Evolutionary conservation across 2,329 filamentous ascomycete genomes (phyloP), one percentile per base, ranked within the genome.

Genomic region (Aspergillus fumigatiaffinis): DNA sequence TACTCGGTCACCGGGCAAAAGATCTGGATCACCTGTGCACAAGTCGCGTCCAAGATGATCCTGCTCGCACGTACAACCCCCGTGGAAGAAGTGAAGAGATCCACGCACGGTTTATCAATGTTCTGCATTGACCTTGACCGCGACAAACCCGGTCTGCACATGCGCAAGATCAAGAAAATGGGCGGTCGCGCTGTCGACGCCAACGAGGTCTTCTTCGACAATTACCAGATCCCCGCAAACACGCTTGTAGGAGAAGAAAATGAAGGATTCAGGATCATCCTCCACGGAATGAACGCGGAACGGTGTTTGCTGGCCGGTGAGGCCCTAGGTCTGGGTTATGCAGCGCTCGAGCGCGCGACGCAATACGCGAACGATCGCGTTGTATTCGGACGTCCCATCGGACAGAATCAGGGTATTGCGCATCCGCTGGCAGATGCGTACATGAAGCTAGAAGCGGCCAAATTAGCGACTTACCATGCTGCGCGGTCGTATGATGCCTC

Each of bases 191-290:
- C 90, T 0, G 85, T 95, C 1, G 90, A 94, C 66, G 89, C 90
- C 0, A 95, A 95, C 63, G 89, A 94, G 68, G 87, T 95, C 1
- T 95, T 95, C 73, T 94, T 95, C 69, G 89, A 94, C 71, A 84
- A 87, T 63, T 95, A 92, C 71, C 71, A 74, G 3, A 84, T 94
- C 14, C 84, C 87, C 0, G 80, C 80, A 0, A 79, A 84, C 44
- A 79, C 84, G 0, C 76, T 93, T 0, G 84, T 95, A 46, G 91
- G 91, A 0, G 69, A 83, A 32, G 88, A 94, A 70, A 86, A 87
- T 4, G 81, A 89, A 56, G 91, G 91, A 0, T 95, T 95, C 79
- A 87, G 87, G 66, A 88, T 91, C 55, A 84, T 92, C 53, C 81
- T 92, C 25, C 87, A 91, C 65, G 88, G 89, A 2, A 90, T 92